phyloP scores from a whole-genome alignment of 2,329 filamentous ascomycete genomes.

The Coleophoma eucalyptorum region DNA sequence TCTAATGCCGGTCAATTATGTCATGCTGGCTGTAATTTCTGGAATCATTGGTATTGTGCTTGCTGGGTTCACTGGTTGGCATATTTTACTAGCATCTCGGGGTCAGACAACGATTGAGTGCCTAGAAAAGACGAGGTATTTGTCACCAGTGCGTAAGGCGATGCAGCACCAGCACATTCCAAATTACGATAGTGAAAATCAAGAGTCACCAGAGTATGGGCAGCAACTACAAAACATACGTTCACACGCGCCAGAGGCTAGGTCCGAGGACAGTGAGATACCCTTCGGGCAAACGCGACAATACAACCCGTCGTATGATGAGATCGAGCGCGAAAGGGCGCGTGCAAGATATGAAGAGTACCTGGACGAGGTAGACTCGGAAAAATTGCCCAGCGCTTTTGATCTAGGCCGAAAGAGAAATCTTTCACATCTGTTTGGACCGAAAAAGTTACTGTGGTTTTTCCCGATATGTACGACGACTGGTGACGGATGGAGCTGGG shows the following conservation, averaged over 20 bases:
- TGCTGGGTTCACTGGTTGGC: slow-evolving; percentile 86
- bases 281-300: neutral
- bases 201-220: slow-evolving; percentile 45
- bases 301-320: slow-evolving; percentile 34
- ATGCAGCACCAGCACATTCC: slow-evolving; percentile 60
- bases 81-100: slow-evolving; percentile 73
- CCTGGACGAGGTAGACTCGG: slow-evolving; percentile 83
- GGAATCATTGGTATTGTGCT: slow-evolving; percentile 91
- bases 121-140: slow-evolving; percentile 91
- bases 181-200: slow-evolving; percentile 41
- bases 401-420: slow-evolving; percentile 84
- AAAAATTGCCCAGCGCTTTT: slow-evolving; percentile 88
- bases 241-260: slow-evolving; percentile 72
- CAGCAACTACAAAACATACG: slow-evolving; percentile 72
- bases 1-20: slow-evolving; percentile 84
- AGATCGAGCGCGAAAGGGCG: slow-evolving; percentile 60
- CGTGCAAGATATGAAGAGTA: slow-evolving; percentile 72
- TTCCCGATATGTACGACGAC: slow-evolving; percentile 81
- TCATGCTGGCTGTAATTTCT: slow-evolving; percentile 79
- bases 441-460: slow-evolving; percentile 67
- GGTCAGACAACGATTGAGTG: slow-evolving; percentile 96
- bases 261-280: slow-evolving; percentile 54
- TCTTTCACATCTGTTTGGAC: slow-evolving; percentile 76
- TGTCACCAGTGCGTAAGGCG: slow-evolving; percentile 71
- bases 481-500: slow-evolving; percentile 94